Base-by-base conservation (phyloP, 179 eudicot genomes). In the Beta lomatogona region DNA sequence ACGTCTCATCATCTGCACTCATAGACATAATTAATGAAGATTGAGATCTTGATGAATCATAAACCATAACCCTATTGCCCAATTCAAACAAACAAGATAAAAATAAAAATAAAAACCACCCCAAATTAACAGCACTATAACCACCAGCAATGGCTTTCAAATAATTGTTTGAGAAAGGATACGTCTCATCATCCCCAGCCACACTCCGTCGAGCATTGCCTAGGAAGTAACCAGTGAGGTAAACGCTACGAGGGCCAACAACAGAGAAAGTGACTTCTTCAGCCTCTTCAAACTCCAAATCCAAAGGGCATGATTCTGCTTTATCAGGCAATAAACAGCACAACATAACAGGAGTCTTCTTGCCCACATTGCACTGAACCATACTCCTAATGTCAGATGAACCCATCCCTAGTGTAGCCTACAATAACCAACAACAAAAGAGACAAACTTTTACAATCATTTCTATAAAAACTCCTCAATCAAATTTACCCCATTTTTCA, bases 301-400 rank as follows among this genome's bases (percentile, higher is more conserved):
- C 94, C 82, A 95, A 87, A 82, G 90, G 97, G 80, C 90, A 86
- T n/a, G 92, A 92, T 82, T 93, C 98, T 10, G 83, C 77, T 86
- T 83, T 90, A 44, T 89, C 90, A 28, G 98, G 98, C 80, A 93
- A 75, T 84, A 95, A 87, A 64, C 86, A 89, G 71, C 98, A 95
- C 46, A 95, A 83, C 78, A 95, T 82, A 45, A 95, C 97, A 60
- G 97, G 97, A 76, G 89, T 88, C 86, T 82, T 93, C 11, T 87
- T 82, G 15, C 97, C 98, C 54, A 95, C 87, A 87, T 91, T 95
- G 81, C 98, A 95, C 80, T 95, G 97, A 64, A 95, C 92, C 58
- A 87, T 76, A 59, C 92, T 83, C 84, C 82, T 92, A 67, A 73
- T 82, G 70, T 75, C 76, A 16, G 91, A 86, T 22, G 85, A 44